These are phyloP conservation scores for Polymyxa betae DNA, from an alignment of 208 protist species.

Conservation along the genomic window DNA sequence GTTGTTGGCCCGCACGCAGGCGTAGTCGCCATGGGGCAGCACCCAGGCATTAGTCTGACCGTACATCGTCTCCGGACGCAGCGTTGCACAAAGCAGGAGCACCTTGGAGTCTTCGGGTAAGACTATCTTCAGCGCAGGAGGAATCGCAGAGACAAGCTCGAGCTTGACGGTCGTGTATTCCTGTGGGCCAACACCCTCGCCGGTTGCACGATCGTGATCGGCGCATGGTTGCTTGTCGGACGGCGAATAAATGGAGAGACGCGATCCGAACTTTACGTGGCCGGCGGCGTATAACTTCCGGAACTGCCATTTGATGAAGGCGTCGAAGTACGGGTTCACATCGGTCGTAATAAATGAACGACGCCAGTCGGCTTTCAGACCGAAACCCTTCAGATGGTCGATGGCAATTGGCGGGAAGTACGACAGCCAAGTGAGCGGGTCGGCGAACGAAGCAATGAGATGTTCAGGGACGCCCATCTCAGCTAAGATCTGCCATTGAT, in stretches of 20 bases:
- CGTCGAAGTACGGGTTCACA: constrained; percentile 98
- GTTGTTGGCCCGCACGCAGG: constrained; percentile 85
- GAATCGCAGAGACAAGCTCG: constrained; percentile 81
- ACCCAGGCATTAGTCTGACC: constrained; percentile 99
- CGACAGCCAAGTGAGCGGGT: constrained; percentile 95
- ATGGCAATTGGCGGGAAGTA: constrained; percentile 97
- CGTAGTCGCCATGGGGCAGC: constrained; percentile 91
- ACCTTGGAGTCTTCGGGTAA: constrained; percentile 75
- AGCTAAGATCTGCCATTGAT: constrained; percentile 60
- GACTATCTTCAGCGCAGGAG: constrained; percentile 66
- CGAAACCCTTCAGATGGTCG: constrained; percentile 89
- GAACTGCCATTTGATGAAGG: constrained; percentile 96
- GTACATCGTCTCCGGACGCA: constrained; percentile 99
- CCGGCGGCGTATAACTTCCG: constrained; percentile 74
- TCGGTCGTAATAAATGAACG: constrained; percentile 97
- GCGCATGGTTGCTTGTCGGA: constrained; percentile 97
- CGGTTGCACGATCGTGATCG: constrained; percentile 97
- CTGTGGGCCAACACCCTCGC: constrained; percentile 94
- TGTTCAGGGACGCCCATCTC: constrained; percentile 80
- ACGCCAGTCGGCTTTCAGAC: constrained; percentile 94
- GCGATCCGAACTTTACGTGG: constrained; percentile 93
- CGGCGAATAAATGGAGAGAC: constrained; percentile 97
- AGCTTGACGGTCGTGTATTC: constrained; percentile 93
- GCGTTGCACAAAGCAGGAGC: constrained; percentile 95
- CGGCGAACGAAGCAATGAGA: constrained; percentile 95